A percentile compares a stretch with the other conserved stretches of the same genome.
These are phyloP conservation scores for Linum tenue DNA, from an alignment of 345 rosid species.

Conservation along the genomic window DNA sequence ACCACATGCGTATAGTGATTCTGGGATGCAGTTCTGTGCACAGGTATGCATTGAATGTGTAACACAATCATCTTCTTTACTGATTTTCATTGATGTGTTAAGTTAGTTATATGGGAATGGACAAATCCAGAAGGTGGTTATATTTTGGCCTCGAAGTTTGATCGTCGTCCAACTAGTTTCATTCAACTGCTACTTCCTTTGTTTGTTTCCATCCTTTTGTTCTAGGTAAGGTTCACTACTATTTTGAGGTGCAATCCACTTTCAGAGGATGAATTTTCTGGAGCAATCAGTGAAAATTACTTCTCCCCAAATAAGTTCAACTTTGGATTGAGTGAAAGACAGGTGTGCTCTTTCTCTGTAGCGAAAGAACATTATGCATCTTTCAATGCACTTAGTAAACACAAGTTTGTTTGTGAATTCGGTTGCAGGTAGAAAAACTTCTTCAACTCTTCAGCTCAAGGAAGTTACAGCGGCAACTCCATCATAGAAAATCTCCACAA, in stretches of 20 bases:
- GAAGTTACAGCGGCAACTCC: conserved; percentile 20
- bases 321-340: conserved; percentile 62
- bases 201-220: conserved; percentile 1
- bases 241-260: conserved; percentile 57
- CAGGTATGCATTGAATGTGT: conserved; percentile 34
- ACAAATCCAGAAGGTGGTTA: not conserved
- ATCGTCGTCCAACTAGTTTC: not conserved
- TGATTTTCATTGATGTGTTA: not conserved
- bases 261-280: conserved; percentile 42
- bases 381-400: not conserved
- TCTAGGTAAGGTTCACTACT: conserved; percentile 40
- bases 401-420: not conserved
- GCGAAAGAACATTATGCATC: conserved; percentile 1
- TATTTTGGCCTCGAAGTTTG: not conserved
- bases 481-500: conserved; percentile 6
- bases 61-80: not conserved
- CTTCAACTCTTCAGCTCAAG: conserved; percentile 35
- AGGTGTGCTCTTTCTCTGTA: conserved; percentile 32
- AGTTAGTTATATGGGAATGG: not conserved
- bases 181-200: not conserved
- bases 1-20: conserved; percentile 40
- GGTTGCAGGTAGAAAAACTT: conserved; percentile 34
- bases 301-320: conserved; percentile 42
- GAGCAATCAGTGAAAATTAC: conserved; percentile 56
- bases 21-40: conserved; percentile 66